Conservation (phyloP, 306 rosid genomes). For the Ormosia semicastrata region DNA sequence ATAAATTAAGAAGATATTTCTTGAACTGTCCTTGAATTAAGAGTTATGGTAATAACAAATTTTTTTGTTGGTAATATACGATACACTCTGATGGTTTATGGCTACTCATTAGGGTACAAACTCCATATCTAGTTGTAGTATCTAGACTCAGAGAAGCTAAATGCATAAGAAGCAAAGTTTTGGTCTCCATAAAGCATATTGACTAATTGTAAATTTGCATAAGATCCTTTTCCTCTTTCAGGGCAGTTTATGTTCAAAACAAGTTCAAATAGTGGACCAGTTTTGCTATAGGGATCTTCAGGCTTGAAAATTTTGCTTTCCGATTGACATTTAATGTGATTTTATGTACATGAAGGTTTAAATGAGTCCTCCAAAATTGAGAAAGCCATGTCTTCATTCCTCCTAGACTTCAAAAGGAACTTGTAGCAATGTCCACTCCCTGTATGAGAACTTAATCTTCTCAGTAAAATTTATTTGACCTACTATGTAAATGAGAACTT, state of each 20-base stretch:
- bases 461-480: neutral
- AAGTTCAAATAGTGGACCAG: neutral
- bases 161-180: neutral
- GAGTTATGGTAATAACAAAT: neutral
- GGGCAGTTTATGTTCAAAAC: neutral
- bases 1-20: neutral
- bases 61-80: neutral
- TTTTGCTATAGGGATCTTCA: neutral
- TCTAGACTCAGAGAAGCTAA: neutral
- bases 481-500: slow-evolving; percentile 5
- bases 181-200: neutral
- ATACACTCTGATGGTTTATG: neutral
- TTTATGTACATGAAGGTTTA: neutral
- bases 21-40: neutral
- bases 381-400: neutral
- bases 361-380: slow-evolving; percentile 4
- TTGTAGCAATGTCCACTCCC: neutral
- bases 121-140: neutral
- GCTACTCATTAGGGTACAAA: neutral
- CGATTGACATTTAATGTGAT: neutral
- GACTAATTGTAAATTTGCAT: neutral
- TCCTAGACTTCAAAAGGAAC: slow-evolving; percentile 1
- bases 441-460: neutral
- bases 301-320: neutral
- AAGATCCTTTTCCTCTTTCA: neutral